Evolutionary conservation across 805 yeast genomes (phyloP), one percentile per base, ranked within the genome.

Genomic region (Zygosaccharomyces kombuchaensis): DNA sequence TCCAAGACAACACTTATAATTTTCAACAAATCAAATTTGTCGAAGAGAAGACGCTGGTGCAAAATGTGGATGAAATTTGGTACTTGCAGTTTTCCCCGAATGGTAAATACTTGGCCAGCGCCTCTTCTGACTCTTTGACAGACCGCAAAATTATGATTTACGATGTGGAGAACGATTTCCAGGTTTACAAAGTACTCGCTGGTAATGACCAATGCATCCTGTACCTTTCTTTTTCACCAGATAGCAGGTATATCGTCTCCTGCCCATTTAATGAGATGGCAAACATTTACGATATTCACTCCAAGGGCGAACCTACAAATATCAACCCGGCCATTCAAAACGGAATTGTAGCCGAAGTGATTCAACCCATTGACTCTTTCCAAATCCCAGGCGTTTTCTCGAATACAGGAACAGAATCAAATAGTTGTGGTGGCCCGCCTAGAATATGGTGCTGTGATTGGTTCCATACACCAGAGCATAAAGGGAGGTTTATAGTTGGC

Each of bases 51-150:
- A 55, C 60, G 4, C 44, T 63, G 10, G 43, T 65, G 1, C 69
- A 72, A 36, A 93, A 86, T 57, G 63, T 68, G 1, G 80, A 82
- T 58, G 96, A 90, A 62, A 91, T 87, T 9, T 90, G 97, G 97
- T 84, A 73, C 59, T 73, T 84, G 10, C 77, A 77, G 46, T 89
- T 87, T 59, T 83, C 93, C 5, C 85, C 88, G 37, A 75, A 77
- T 65, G 96, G 96, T 2, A 74, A 73, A 50, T 80, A 71, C 52
- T 67, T 90, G 32, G 95, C 87, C n/a, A 77, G 90, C 0, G 84
- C 90, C 0, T 80, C 93, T 6, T 74, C 79, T 12, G 95, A 60
- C 21, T 50, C 60, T 12, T 40, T 52, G 7, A 56, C 58, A 3
- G 68, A 87, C 59, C 74, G 79, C 6, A 70, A 74, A 19, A 72